Percentiles rank a stretch among this genome's conserved stretches.
Evolutionary conservation across 192 early-diverging fungal species (phyloP).

Genomic region (Lunasporangiospora selenospora): DNA sequence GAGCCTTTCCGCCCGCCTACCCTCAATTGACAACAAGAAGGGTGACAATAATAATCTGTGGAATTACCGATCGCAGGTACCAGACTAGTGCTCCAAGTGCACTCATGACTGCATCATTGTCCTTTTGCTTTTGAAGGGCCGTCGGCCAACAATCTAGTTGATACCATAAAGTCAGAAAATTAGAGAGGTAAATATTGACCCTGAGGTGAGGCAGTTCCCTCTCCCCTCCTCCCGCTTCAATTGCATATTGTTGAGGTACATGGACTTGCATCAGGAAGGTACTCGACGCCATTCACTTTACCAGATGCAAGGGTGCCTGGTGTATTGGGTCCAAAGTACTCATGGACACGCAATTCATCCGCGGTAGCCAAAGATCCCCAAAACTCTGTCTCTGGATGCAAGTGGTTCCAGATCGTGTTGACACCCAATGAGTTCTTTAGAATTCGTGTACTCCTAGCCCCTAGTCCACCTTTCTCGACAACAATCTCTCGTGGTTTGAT

Average conservation of each 20-base stretch:
- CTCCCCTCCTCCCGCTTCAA: too few relatives aligned
- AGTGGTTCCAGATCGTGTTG: slow-evolving; percentile 66
- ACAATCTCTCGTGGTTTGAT: slow-evolving; percentile 93
- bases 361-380: slow-evolving; percentile 62
- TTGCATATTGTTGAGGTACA: too few relatives aligned
- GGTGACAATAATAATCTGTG: background rate
- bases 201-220: too few relatives aligned
- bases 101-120: slow-evolving; percentile 27
- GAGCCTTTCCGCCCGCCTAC: background rate
- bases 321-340: slow-evolving; percentile 62
- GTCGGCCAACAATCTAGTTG: slow-evolving; percentile 29
- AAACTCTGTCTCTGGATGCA: slow-evolving; percentile 77
- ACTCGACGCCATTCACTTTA: background rate
- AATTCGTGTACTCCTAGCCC: slow-evolving; percentile 57
- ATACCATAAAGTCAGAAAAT: background rate
- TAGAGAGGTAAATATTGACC: too few relatives aligned
- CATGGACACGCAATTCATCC: slow-evolving; percentile 64
- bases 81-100: slow-evolving; percentile 81
- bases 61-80: slow-evolving; percentile 81
- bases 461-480: slow-evolving; percentile 72
- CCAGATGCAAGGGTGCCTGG: slow-evolving; percentile 19
- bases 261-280: background rate
- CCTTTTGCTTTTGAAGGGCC: slow-evolving; percentile 28
- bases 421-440: slow-evolving; percentile 65
- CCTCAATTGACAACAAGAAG: background rate